Percentiles rank a stretch among this genome's conserved stretches.
Evolutionary conservation across 1,284 basidiomycete species (phyloP).

Genomic region (Amylostereum areolatum): DNA sequence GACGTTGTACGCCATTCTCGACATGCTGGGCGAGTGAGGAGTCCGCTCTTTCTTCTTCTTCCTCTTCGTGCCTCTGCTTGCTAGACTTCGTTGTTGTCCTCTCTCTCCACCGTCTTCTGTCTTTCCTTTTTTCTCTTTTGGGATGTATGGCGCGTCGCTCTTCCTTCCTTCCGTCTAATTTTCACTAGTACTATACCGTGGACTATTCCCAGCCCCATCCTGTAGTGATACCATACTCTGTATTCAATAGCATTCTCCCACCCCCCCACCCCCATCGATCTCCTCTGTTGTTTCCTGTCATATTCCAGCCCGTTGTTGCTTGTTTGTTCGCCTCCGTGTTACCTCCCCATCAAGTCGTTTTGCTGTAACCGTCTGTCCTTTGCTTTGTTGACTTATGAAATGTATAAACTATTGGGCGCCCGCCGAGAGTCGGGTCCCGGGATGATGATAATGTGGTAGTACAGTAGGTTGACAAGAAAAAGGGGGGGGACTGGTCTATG

Average conservation of each 20-base stretch:
- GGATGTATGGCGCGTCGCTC: conserved; percentile 6
- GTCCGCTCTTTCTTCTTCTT: conserved; percentile 6
- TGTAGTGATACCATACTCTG: conserved; percentile 15
- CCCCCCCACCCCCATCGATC: no score
- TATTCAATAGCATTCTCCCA: conserved; percentile 3
- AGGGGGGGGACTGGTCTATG: no score
- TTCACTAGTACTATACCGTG: conserved; percentile 9
- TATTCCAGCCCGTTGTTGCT: no score
- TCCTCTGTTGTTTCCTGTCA: no score
- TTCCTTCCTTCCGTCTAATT: neutral
- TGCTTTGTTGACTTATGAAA: no score
- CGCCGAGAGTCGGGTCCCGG: no score
- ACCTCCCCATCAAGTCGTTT: no score
- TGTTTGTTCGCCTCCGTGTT: no score
- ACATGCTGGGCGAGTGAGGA: conserved; percentile 6
- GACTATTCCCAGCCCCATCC: conserved; percentile 8
- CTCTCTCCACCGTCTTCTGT: neutral
- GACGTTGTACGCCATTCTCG: conserved; percentile 33
- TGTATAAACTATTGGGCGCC: no score
- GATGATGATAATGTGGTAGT: no score
- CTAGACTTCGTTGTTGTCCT: neutral
- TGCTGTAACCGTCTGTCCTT: no score
- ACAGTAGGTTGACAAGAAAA: no score
- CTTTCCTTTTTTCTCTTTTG: neutral
- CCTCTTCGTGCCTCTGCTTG: neutral